phyloP scores from a whole-genome alignment of 345 rosid genomes.

The Gossypium ekmanianum region DNA sequence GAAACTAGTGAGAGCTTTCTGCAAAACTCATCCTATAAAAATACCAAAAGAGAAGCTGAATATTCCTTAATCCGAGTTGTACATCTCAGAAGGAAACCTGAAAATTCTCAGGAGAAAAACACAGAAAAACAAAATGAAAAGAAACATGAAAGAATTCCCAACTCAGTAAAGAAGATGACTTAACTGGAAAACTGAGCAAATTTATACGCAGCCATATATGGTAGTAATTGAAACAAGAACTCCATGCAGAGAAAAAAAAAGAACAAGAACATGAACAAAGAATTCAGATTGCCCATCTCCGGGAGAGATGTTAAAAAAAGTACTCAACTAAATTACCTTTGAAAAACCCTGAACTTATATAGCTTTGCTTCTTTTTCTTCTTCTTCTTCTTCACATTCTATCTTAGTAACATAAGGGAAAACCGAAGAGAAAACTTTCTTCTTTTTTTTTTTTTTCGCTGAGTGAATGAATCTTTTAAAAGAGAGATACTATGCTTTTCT shows the following conservation, averaged over 20 bases:
- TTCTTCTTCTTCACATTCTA: slow-evolving; percentile 21
- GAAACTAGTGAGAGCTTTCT: background rate
- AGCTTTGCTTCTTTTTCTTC: background rate
- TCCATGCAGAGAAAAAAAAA: background rate
- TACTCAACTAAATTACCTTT: background rate
- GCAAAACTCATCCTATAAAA: background rate
- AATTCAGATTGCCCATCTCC: background rate
- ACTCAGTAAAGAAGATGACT: background rate
- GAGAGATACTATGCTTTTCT: slow-evolving; percentile 25
- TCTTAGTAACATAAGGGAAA: background rate
- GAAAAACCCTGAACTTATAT: background rate
- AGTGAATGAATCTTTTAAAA: slow-evolving; percentile 11
- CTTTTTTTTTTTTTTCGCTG: background rate
- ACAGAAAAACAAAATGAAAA: slow-evolving; percentile 1
- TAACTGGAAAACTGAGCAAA: background rate
- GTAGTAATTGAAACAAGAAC: background rate
- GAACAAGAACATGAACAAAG: background rate
- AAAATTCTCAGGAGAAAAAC: slow-evolving; percentile 8
- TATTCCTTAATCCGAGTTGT: background rate
- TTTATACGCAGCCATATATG: background rate
- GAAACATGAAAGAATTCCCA: background rate
- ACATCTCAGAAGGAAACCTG: slow-evolving; percentile 20
- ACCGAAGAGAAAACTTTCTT: background rate
- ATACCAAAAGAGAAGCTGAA: slow-evolving; percentile 9
- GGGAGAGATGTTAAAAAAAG: background rate